These are phyloP conservation scores for Fusarium beomiforme DNA, from an alignment of 2,329 filamentous ascomycete genomes.

Conservation along the genomic window DNA sequence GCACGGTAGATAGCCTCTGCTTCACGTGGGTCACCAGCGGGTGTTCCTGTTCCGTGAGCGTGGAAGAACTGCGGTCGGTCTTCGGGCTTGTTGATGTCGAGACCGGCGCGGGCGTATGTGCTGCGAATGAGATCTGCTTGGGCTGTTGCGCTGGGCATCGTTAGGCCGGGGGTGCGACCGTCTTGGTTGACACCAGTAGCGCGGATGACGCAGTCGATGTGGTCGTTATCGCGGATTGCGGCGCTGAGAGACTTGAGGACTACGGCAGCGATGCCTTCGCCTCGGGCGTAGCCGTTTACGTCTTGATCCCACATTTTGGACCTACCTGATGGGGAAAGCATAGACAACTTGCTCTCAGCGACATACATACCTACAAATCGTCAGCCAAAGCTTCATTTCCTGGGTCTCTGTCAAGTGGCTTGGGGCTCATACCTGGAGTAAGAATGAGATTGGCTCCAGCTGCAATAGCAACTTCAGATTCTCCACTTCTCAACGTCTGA, in stretches of 20 bases:
- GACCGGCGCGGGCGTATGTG: not conserved
- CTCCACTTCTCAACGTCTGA: not conserved
- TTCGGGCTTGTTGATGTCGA: not conserved
- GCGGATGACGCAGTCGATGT: not conserved
- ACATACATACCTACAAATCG: not conserved
- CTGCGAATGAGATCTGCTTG: not conserved
- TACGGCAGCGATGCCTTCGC: not conserved
- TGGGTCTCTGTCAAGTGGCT: accelerated
- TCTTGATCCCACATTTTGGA: not conserved
- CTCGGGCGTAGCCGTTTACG: not conserved
- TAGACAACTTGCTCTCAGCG: not conserved
- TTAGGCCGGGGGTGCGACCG: not conserved
- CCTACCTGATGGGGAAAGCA: not conserved
- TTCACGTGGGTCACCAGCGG: not conserved
- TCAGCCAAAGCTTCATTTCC: not conserved
- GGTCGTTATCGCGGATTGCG: not conserved
- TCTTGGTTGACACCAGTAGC: not conserved
- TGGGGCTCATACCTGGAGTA: not conserved
- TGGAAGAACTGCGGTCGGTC: not conserved
- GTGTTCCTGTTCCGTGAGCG: not conserved
- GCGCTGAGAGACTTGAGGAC: not conserved
- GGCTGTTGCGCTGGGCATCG: not conserved
- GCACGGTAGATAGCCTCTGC: not conserved
- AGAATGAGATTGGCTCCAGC: not conserved
- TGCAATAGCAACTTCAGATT: not conserved